Percentiles rank a stretch among this genome's conserved stretches.
These are phyloP conservation scores for Penicillium crustosum DNA, from an alignment of 2,329 filamentous ascomycete genomes.

Conservation along the genomic window DNA sequence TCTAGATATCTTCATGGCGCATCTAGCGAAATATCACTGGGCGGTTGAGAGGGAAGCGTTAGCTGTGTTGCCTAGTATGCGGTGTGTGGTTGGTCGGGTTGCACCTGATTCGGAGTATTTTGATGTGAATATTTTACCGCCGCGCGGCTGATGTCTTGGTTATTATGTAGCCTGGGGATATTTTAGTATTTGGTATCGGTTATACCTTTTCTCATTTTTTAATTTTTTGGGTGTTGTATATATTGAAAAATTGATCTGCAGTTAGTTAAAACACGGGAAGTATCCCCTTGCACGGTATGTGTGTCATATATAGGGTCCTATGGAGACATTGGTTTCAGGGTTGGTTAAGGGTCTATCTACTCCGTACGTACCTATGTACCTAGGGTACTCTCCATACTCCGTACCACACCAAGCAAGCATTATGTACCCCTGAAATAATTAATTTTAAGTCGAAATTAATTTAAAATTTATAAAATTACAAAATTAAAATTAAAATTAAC, in stretches of 20 bases:
- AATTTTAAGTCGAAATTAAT: no score
- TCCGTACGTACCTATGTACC: no score
- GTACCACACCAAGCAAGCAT: no score
- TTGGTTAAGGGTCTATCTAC: not conserved
- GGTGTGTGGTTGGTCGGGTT: constrained; percentile 44
- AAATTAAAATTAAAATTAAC: not conserved
- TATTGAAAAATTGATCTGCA: not conserved
- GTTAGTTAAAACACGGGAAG: not conserved
- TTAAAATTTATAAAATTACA: not conserved
- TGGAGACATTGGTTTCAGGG: not conserved
- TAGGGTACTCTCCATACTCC: no score
- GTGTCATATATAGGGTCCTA: not conserved
- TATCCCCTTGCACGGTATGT: not conserved
- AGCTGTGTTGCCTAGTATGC: constrained; percentile 36
- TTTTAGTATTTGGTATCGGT: not conserved
- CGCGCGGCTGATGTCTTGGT: not conserved
- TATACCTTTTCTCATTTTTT: not conserved
- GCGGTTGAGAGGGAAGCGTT: constrained; percentile 26
- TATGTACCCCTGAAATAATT: not conserved
- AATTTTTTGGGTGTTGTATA: not conserved
- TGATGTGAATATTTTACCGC: constrained; percentile 49
- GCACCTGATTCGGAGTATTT: constrained; percentile 46
- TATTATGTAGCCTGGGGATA: not conserved
- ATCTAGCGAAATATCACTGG: constrained; percentile 43
- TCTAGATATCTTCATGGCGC: constrained; percentile 46